Base-by-base conservation (phyloP, 108 stramenopile genomes). In the Nannochloropsis oceanica region DNA sequence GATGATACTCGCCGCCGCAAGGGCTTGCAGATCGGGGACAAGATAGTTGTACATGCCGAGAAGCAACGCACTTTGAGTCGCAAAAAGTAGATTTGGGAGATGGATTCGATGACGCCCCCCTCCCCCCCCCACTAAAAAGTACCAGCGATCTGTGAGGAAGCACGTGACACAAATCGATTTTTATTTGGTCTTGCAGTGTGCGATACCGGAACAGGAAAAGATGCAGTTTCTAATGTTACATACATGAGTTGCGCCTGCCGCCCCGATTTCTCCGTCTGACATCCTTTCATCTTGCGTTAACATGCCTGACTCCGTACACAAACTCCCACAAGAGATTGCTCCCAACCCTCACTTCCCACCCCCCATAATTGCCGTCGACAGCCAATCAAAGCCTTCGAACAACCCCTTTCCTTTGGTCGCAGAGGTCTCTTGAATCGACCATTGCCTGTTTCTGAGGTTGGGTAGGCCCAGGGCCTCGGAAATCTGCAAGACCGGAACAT, bases 381-480 rank as follows among this genome's bases (percentile, higher is more conserved):
- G 91, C 98, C 98, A 99, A 87, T 99, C 98, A 88, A 99, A 99
- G 43, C 98, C 98, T 92, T 98, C 98, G 92, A 97, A 99, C 18
- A 99, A 90, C 27, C 98, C 98, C 89, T 96, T 96, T 83, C 98
- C 98, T 91, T 98, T 96, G 81, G 96, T 84, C 5, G 98, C 98
- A 79, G 94, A 95, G n/a, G 98, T 97, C 91, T 99, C 98, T 90
- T 98, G 98, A 88, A 99, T 99, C 84, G 95, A 95, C 98, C 98
- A 99, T 89, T 99, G 98, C 79, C 98, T 89, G 89, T 96, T 97
- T 84, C 96, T 92, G 12, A 99, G 95, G 82, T 97, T 95, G 43
- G 97, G 95, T 82, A 99, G 89, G 79, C 96, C 98, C 43, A 99
- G 86, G 9, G 96, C 95, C 91, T 99, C 98, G 83, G 95, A 96